A percentile compares a stretch with the other conserved stretches of the same genome.
These are phyloP conservation scores for Skeletonema potamos DNA, from an alignment of 108 stramenopile genomes.

Conservation along the genomic window DNA sequence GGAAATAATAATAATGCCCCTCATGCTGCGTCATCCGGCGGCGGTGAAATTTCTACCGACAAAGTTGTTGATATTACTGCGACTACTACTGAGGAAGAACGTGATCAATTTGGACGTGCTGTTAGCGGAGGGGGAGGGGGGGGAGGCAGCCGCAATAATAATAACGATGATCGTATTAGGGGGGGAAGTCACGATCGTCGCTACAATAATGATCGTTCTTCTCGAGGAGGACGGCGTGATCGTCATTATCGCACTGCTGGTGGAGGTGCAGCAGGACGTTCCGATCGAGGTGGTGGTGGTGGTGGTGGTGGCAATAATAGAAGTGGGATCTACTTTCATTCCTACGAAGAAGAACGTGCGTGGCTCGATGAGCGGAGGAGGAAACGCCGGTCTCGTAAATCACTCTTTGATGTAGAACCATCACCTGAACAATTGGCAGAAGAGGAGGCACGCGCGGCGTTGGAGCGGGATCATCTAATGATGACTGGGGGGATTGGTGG, in stretches of 20 bases:
- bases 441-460: constrained; percentile 49
- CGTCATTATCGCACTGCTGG: not conserved
- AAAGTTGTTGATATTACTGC: constrained; percentile 1
- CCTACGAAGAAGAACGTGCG: constrained; percentile 79
- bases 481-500: constrained; percentile 20
- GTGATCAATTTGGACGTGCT: constrained; percentile 19
- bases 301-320: constrained; percentile 1
- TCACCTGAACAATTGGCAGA: constrained; percentile 65
- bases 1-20: no score
- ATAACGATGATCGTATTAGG: not conserved
- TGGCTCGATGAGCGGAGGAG: constrained; percentile 83
- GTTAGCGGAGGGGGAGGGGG: constrained; percentile 3
- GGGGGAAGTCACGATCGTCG: constrained; percentile 13
- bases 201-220: constrained; percentile 1
- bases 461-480: constrained; percentile 31
- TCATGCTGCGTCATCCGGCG: no score
- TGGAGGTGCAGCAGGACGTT: constrained; percentile 14
- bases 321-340: constrained; percentile 41
- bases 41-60: no score
- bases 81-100: not conserved
- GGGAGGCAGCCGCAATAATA: not conserved
- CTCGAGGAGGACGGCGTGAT: constrained; percentile 14
- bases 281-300: not conserved
- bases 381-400: constrained; percentile 61
- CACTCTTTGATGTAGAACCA: constrained; percentile 75